Evolutionary conservation across 768 basidiomycete genomes (phyloP), one percentile per base, ranked within the genome.

Genomic region (Hemileccinum impolitum): DNA sequence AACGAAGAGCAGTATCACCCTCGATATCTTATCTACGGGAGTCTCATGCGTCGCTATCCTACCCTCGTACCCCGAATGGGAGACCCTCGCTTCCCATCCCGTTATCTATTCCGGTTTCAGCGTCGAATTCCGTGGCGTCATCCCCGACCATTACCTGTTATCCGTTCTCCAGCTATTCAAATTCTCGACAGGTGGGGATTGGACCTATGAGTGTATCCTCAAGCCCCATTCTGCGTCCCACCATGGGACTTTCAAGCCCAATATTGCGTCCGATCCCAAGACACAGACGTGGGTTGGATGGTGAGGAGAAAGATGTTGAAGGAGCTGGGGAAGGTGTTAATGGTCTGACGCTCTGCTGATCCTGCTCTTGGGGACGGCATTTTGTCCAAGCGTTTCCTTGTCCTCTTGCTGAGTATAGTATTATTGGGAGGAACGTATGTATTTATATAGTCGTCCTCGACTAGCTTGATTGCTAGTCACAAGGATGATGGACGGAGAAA

Each of bases 1-100:
- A 91, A 68, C 81, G 89, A 36, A 82, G 89, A 35, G 89, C 89
- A 11, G 88, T 90, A 19, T 91, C 89, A 12, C 89, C 89, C 7
- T 90, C 88, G 5, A 65, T 90, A 51, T 79, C 81, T 11, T 77
- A 79, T 62, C 72, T 88, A 17, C 78, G 86, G 41, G 85, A 85
- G 45, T 74, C 74, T 18, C 81, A 81, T 62, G 63, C 76, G 4
- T 71, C 72, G 4, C 63, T 77, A 17, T 78, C 81, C 2, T 67
- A 67, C 39, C 68, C 66, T 41, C 66, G 66, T 25, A 78, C 77
- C 23, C 80, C 80, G 70, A 71, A 48, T 71, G 77, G 53, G 72
- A 73, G 81, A 45, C 72, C 83, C 5, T 84, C 87, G 1, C 81
- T 88, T 42, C 71, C 87, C 12, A 80, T 87, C 25, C 85, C 87